Evolutionary conservation across 352 stramenopile species (phyloP).

Genomic region (Phytopythium aichiense): DNA sequence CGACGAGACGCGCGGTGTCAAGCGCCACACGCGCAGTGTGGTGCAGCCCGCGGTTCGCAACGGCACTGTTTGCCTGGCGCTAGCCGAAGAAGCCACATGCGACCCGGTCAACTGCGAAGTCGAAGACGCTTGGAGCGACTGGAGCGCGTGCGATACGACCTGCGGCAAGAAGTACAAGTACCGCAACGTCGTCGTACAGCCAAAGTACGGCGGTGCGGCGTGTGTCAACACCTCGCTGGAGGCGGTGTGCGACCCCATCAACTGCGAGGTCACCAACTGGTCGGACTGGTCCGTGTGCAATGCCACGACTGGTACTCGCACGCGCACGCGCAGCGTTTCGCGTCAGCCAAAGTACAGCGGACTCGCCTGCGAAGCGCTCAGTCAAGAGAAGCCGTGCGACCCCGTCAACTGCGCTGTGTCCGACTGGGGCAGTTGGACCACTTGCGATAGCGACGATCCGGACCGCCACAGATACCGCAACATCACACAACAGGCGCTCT

Average conservation of each 20-base stretch:
- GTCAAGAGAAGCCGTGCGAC: conserved; percentile 42
- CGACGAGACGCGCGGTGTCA: conserved; percentile 19
- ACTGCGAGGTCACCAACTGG: conserved; percentile 39
- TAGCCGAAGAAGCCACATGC: conserved; percentile 26
- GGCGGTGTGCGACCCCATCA: conserved; percentile 38
- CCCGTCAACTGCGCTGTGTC: conserved; percentile 34
- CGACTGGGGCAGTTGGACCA: conserved; percentile 44
- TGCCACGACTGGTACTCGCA: conserved; percentile 28
- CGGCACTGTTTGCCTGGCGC: conserved; percentile 22
- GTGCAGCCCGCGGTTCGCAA: conserved; percentile 23
- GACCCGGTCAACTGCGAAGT: conserved; percentile 42
- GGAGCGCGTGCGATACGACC: conserved; percentile 33
- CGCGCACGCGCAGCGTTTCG: conserved; percentile 26
- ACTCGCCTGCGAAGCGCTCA: conserved; percentile 22
- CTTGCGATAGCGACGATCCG: conserved; percentile 48
- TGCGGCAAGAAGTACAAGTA: conserved; percentile 35
- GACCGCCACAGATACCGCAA: conserved; percentile 30
- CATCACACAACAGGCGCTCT: conserved; percentile 27
- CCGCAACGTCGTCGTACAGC: conserved; percentile 19
- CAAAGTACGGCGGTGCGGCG: conserved; percentile 25
- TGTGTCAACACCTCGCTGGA: conserved; percentile 29
- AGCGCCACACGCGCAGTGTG: conserved; percentile 19
- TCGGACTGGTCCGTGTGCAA: conserved; percentile 40
- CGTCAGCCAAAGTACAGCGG: conserved; percentile 36
- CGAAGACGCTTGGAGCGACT: conserved; percentile 34